Conservation (phyloP, 352 stramenopile genomes). For the Peronospora belbahrii region DNA sequence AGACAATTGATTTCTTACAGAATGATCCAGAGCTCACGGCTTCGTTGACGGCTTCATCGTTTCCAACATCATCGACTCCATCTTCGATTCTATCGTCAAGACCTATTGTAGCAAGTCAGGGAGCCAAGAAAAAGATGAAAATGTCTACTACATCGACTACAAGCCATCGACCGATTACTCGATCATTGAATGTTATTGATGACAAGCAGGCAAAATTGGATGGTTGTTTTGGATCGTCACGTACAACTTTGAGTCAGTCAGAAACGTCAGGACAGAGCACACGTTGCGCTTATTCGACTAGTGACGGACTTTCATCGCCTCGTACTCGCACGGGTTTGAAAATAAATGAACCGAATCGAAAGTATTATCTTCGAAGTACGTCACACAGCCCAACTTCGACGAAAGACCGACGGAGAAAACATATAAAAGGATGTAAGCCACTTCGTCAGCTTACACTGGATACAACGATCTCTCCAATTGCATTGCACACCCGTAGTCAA, state of each 20-base stretch:
- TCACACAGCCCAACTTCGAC: constrained; percentile 30
- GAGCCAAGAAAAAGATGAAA: constrained; percentile 9
- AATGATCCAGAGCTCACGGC: constrained; percentile 40
- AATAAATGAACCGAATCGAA: constrained; percentile 16
- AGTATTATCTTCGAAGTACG: constrained; percentile 31
- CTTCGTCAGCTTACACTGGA: constrained; percentile 38
- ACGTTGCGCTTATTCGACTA: constrained; percentile 12
- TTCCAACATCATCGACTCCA: constrained; percentile 17
- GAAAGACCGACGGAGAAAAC: constrained; percentile 16
- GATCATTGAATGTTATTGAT: constrained; percentile 17
- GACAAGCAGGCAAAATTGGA: constrained; percentile 41
- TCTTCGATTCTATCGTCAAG: constrained; percentile 14
- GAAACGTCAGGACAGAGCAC: constrained; percentile 5
- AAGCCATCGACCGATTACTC: constrained; percentile 19
- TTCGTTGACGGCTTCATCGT: constrained; percentile 13
- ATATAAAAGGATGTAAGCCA: constrained; percentile 18
- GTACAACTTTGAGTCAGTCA: constrained; percentile 15
- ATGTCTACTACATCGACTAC: constrained; percentile 1
- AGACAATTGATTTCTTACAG: constrained; percentile 50
- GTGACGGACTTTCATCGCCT: constrained; percentile 12
- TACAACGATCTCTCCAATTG: constrained; percentile 21
- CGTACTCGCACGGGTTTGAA: constrained; percentile 13
- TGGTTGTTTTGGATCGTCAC: constrained; percentile 26
- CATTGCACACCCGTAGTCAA: constrained; percentile 27
- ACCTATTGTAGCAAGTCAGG: background rate